Evolutionary conservation across 192 early-diverging fungal species (phyloP).

Genomic region (Chytriomyces sp.): DNA sequence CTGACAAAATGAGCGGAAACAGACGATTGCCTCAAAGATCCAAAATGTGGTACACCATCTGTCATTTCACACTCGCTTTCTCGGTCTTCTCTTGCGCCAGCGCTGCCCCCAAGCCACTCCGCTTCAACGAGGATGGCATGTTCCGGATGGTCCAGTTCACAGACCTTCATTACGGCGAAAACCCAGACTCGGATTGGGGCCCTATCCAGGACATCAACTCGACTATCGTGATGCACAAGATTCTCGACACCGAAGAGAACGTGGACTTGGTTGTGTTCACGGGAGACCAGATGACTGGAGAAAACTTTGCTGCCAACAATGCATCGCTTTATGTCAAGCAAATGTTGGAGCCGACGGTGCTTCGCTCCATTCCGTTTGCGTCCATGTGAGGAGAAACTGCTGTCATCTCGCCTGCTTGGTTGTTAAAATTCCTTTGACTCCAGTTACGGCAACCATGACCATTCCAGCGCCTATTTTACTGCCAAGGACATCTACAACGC

Average conservation of each 20-base stretch:
- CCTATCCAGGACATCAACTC: constrained; percentile 28
- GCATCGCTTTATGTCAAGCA: background rate
- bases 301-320: constrained; percentile 13
- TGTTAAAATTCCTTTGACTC: no score
- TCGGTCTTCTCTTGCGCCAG: no score
- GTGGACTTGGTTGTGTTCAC: constrained; percentile 16
- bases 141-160: constrained; percentile 10
- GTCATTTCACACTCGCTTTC: no score
- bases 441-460: constrained; percentile 29
- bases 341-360: background rate
- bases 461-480: background rate
- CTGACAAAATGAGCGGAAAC: no score
- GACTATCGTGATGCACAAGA: constrained; percentile 5
- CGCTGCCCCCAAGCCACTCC: no score
- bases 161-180: constrained; percentile 24
- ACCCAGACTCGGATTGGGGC: constrained; percentile 15
- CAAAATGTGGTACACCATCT: no score
- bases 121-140: background rate
- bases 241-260: constrained; percentile 10
- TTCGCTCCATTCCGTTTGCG: background rate
- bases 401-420: no score
- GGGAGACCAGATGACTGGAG: constrained; percentile 20
- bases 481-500: background rate
- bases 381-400: no score
- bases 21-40: no score